These are phyloP conservation scores for Globisporangium apiculatum DNA, from an alignment of 352 stramenopile species.

Conservation along the genomic window DNA sequence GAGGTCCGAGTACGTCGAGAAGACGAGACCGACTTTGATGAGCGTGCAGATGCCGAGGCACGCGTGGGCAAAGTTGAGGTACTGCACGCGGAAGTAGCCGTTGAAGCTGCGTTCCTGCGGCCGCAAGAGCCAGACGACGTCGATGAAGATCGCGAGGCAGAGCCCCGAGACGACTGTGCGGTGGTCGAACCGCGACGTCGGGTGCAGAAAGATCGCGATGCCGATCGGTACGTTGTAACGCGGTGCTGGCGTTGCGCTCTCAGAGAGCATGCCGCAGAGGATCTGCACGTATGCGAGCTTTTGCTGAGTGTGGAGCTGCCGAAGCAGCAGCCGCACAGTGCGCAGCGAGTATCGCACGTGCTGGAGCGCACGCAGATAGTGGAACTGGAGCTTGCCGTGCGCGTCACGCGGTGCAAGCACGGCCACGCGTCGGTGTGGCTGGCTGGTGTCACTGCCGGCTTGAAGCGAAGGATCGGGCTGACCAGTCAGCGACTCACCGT, in stretches of 20 bases:
- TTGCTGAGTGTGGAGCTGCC: constrained; percentile 44
- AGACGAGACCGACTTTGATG: constrained; percentile 61
- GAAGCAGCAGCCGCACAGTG: constrained; percentile 15
- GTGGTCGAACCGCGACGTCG: constrained; percentile 29
- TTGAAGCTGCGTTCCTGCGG: constrained; percentile 58
- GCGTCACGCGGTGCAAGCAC: constrained; percentile 15
- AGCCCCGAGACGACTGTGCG: constrained; percentile 50
- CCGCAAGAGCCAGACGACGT: constrained; percentile 63
- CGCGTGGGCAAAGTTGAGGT: constrained; percentile 40
- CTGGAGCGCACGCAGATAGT: constrained; percentile 2
- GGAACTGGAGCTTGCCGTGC: constrained; percentile 21
- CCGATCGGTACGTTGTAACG: constrained; percentile 70
- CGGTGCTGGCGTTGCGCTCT: constrained; percentile 49
- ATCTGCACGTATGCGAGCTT: constrained; percentile 46
- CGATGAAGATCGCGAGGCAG: constrained; percentile 30
- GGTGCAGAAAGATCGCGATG: constrained; percentile 37
- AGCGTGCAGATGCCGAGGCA: constrained; percentile 40
- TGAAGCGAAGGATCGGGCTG: not conserved
- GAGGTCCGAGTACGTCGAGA: constrained; percentile 59
- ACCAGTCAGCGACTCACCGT: not conserved
- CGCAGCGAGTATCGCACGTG: not conserved
- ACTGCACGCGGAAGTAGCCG: constrained; percentile 38
- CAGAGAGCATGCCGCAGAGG: constrained; percentile 51
- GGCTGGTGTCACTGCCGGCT: not conserved
- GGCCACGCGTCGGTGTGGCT: not conserved